phyloP scores from a whole-genome alignment of 169 alveolate species.

The Cryptosporidium xiaoi region DNA sequence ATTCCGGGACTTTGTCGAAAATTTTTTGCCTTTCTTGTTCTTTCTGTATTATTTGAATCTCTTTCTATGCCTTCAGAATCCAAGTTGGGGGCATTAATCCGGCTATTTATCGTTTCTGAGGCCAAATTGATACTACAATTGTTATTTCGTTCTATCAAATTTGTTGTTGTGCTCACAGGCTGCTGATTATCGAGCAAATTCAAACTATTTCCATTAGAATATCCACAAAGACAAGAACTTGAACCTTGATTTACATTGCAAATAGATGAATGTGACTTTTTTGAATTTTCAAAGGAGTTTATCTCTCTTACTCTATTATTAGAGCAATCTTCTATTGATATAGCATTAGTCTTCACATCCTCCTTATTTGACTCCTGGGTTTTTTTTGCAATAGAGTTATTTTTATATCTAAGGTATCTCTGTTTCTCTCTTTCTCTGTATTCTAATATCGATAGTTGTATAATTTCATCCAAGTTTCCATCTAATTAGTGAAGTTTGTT shows the following conservation, averaged over 20 bases:
- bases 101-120: no score
- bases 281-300: neutral
- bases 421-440: constrained; percentile 45
- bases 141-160: no score
- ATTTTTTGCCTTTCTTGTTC: neutral
- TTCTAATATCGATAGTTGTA: constrained; percentile 14
- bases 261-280: neutral
- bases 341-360: neutral
- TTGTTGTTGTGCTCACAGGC: neutral
- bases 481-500: neutral
- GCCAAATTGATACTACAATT: no score
- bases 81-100: neutral
- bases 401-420: constrained; percentile 26
- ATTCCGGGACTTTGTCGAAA: constrained; percentile 11
- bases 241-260: neutral
- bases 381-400: neutral
- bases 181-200: neutral
- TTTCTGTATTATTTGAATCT: neutral
- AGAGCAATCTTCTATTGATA: neutral
- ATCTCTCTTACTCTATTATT: neutral
- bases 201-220: neutral
- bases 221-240: neutral
- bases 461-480: neutral
- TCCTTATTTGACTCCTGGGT: neutral
- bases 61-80: neutral